Base-by-base conservation (phyloP, 2,329 filamentous ascomycete species). In the Microcyclosporella mali region DNA sequence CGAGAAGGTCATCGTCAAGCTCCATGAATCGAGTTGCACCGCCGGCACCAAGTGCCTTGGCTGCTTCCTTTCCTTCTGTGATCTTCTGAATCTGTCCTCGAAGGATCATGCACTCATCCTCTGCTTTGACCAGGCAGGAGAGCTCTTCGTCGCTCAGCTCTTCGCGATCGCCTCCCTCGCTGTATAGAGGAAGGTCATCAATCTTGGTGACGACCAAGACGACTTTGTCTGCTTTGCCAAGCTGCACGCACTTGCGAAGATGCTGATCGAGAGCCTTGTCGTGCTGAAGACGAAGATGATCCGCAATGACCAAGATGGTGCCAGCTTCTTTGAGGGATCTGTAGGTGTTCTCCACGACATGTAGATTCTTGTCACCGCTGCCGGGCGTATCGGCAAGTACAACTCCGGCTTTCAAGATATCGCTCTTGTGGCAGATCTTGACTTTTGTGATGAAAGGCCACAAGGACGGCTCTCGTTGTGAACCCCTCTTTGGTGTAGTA, bases 381-480 rank as follows among this genome's bases (percentile, higher is more conserved):
- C 54, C 54, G 1, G 54, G 49, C 2, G 45, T 33, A 30, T 57
- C 54, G 2, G 52, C 50, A 18, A 52, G 32, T 6, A 44, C 32
- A 2, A 51, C 21, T 7, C 54, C 54, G 11, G 29, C 39, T 18
- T 43, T 25, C 6, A 54, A 47, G 2, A 54, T 16, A 12, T 46
- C 39, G 9, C 33, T 39, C 7, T 43, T 28, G 14, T 34, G 28
- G 18, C 39, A 40, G 9, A 50, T 45, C 3, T 30, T 14, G 8
- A 54, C 37, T 25, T 44, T 52, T 11, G 30, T 36, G 16, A 56
- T 28, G 10, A 57, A 41, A 3, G 49, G 47, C 54, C 54, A 56
- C 1, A 43, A 41, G 4, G 50, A 45, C 10, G 33, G 31, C 19
- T 28, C 28, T 10, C 28, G 31, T 12, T 38, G 12, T 19, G 15